These are phyloP conservation scores for Papiliotrema terrestris DNA, from an alignment of 1,284 basidiomycete species.

Conservation along the genomic window DNA sequence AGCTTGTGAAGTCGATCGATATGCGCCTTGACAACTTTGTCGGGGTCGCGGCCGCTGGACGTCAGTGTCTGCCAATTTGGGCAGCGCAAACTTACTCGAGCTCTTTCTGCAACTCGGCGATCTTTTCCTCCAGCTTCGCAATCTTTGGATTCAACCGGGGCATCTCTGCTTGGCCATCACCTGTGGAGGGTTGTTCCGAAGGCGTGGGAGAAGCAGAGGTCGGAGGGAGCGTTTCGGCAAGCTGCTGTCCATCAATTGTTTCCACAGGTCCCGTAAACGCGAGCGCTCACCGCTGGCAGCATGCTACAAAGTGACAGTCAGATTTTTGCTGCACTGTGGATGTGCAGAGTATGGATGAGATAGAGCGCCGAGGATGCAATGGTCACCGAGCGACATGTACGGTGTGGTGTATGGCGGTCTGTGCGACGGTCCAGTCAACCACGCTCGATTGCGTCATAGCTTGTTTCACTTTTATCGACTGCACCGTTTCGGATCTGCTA, in stretches of 20 bases:
- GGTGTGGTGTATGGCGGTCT: not conserved
- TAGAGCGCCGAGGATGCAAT: too few species aligned
- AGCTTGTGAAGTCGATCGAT: slow-evolving; percentile 45
- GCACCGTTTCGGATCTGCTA: not conserved
- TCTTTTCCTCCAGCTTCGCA: slow-evolving; percentile 14
- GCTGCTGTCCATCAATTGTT: too few species aligned
- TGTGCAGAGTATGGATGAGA: too few species aligned
- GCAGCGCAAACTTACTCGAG: slow-evolving; percentile 24
- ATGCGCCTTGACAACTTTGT: slow-evolving; percentile 36
- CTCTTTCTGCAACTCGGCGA: slow-evolving; percentile 11
- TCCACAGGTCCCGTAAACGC: too few species aligned
- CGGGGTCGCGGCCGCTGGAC: slow-evolving; percentile 29
- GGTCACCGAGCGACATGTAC: too few species aligned
- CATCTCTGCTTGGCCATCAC: not conserved
- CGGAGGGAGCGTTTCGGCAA: too few species aligned
- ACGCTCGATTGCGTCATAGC: too few species aligned
- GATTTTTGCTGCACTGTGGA: too few species aligned
- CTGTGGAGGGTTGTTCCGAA: too few species aligned
- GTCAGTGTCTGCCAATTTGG: not conserved
- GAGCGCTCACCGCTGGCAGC: too few species aligned
- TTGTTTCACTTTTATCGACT: not conserved
- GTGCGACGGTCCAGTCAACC: not conserved
- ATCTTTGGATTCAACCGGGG: not conserved
- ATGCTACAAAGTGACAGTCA: too few species aligned
- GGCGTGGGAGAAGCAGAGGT: too few species aligned